Evolutionary conservation across 257 asterid species (phyloP).

Genomic region (Solanum commersonii): DNA sequence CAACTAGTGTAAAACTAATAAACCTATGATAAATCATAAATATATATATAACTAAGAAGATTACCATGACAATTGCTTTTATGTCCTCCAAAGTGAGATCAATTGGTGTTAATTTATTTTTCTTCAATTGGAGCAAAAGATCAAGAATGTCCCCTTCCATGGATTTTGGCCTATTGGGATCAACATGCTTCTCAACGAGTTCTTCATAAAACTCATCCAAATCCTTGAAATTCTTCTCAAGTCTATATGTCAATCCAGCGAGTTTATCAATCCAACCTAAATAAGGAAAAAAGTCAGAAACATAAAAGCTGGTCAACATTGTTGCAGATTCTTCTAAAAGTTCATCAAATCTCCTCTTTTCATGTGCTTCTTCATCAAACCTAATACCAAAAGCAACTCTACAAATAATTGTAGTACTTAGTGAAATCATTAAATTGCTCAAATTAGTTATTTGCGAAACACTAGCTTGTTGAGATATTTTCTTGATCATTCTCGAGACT

Average conservation of each 20-base stretch:
- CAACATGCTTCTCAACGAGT: neutral
- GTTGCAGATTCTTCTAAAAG: neutral
- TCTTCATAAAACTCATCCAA: neutral
- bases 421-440: neutral
- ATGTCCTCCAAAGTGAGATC: neutral
- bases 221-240: neutral
- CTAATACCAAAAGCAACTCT: neutral
- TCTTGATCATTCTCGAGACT: neutral
- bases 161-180: neutral
- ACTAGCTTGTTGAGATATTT: neutral
- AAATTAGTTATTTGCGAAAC: neutral
- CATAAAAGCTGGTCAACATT: neutral
- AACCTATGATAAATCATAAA: too few species aligned
- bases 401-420: neutral
- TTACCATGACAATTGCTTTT: neutral
- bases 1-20: too few species aligned
- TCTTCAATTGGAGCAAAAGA: neutral
- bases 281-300: neutral
- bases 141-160: neutral
- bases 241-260: too few species aligned
- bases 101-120: neutral
- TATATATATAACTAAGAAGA: neutral
- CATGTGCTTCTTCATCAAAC: neutral
- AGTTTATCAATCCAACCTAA: too few species aligned
- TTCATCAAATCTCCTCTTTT: neutral